Base-by-base conservation (phyloP, 2,329 filamentous ascomycete species). In the Neopestalotiopsis sp. region DNA sequence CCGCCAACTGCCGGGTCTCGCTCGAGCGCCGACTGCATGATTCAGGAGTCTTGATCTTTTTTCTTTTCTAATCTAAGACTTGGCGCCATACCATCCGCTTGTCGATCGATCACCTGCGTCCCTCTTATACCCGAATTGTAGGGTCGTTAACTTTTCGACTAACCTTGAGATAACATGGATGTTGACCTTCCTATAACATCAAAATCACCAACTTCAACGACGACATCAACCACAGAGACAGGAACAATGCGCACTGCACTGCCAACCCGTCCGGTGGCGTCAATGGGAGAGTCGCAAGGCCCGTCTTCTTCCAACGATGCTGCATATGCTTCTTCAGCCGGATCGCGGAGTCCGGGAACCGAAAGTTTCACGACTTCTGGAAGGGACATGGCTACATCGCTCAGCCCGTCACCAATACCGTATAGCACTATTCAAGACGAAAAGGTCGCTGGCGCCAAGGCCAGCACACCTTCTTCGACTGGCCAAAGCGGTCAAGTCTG, bases 401-500 rank as follows among this genome's bases (percentile, higher is more conserved):
- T 63, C 14, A 70, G 69, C 42, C 69, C 64, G 24, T 68, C 69
- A 38, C 69, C 69, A 24, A 28, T 63, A 6, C 69, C 66, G 14
- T 68, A 66, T n/a, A 65, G 67, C 20, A n/a, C 49, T 34, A 20
- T 59, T 30, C 62, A 57, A 13, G 69, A 70, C 49, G 66, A 49
- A 32, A 62, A 53, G 53, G 30, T 10, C n/a, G 58, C 24, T 12
- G n/a, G 28, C 13, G 42, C 59, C 20, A 69, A 65, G 58, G 45
- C 67, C 45, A 70, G 42, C 32, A 38, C 45, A 30, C 40, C 67
- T 24, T 71, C 74, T 10, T 56, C 72, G 9, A 58, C 71, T 32
- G 72, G 63, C 45, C 77, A 77, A 56, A 70, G 69, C 49, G 77
- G 77, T 24, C 77, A 79, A 67, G 74, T 79, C 49, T 79, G 77